Base-by-base conservation (phyloP, 2,329 filamentous ascomycete species). In the Cladophialophora immunda region DNA sequence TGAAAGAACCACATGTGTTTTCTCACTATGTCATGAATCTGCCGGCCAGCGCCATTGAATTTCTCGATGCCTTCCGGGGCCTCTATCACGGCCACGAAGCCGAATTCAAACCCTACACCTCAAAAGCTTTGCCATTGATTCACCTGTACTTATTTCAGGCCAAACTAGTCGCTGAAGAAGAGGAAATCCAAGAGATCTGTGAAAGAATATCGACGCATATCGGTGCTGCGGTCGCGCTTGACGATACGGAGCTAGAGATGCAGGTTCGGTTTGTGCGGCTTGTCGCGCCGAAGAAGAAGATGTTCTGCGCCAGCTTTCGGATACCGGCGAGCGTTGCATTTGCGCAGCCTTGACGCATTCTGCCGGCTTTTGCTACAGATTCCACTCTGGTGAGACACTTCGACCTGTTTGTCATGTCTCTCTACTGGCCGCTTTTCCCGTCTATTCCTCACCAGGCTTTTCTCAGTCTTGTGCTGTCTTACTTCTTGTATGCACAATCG, bases 1-100 rank as follows among this genome's bases (percentile, higher is more conserved):
- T 83, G 19, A 62, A 73, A 11, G 83, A 93, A 54, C 94, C 94
- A 2, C 85, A 85, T 2, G 89, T 90, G 41, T 92, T 98, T 76
- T 86, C 89, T n/a, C 95, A 98, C 81, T 99, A 94, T 78, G 91
- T 98, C 71, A 97, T 99, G 92, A 99, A 99, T 80, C 89, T 99
- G 17, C 95, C 95, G 0, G 95, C 94, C 1, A 91, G 89, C 0
- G 94, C 95, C 0, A 90, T 95, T 67, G 89, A 91, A 66, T 99
- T 99, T 77, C 84, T 97, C 74, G 82, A 87, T 32, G 82, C 83
- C 13, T 96, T 93, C 83, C 87, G 89, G 22, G 94, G 95, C 4
- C 79, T 97, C 17, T 98, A 97, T 76, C 81, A 86, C n/a, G 89
- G 89, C 2, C 84, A 87, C 27, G 89, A 93, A 76, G 69, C 78